Percentiles rank a stretch among this genome's conserved stretches.
Evolutionary conservation across 1,284 basidiomycete species (phyloP).

Genomic region (Grifola frondosa): DNA sequence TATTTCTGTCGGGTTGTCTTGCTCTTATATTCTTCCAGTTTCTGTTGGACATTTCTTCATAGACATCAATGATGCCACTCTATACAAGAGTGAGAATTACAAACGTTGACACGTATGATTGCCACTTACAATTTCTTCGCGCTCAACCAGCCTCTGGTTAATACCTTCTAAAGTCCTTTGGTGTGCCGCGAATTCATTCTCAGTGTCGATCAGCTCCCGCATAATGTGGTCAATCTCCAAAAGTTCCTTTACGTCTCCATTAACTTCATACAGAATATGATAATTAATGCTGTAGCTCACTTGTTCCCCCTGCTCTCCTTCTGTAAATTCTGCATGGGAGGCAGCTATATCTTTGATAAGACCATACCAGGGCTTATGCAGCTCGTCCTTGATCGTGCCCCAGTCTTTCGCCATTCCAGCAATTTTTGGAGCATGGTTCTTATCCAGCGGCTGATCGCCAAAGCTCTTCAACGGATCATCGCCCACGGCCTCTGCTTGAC

Average conservation of each 20-base stretch:
- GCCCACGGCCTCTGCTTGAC: conserved; percentile 15
- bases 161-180: conserved; percentile 54
- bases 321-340: conserved; percentile 61
- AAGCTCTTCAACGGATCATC: conserved; percentile 45
- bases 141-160: conserved; percentile 50
- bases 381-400: conserved; percentile 47
- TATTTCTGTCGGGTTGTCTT: conserved; percentile 78
- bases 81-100: conserved; percentile 24
- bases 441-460: conserved; percentile 58
- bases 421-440: conserved; percentile 48
- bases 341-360: conserved; percentile 56
- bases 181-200: conserved; percentile 57
- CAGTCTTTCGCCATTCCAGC: conserved; percentile 60
- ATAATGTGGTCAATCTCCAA: conserved; percentile 60
- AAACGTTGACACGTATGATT: conserved; percentile 17
- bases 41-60: conserved; percentile 42
- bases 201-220: conserved; percentile 65
- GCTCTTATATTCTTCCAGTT: conserved; percentile 46
- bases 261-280: neutral
- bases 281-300: conserved; percentile 32
- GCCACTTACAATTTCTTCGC: conserved; percentile 61
- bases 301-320: conserved; percentile 51
- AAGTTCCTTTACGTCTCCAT: conserved; percentile 44
- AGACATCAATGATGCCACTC: conserved; percentile 48
- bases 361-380: conserved; percentile 43